Evolutionary conservation across 2,329 filamentous ascomycete genomes (phyloP), one percentile per base, ranked within the genome.

Genomic region (Xylariaceae sp.): DNA sequence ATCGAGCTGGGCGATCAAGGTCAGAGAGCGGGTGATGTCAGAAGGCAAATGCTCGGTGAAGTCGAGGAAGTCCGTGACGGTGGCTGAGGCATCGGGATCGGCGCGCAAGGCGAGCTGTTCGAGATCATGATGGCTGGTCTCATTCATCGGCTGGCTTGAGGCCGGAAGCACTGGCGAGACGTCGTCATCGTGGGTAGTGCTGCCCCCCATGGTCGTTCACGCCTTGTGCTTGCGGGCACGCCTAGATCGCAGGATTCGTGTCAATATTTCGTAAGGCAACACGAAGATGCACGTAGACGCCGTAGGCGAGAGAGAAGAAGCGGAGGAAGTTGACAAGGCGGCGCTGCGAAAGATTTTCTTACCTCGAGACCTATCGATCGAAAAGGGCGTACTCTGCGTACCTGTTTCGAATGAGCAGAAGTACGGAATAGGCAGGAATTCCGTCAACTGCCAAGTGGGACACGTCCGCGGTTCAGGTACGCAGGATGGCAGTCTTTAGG

Each of bases 21-120:
- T 86, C 50, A 88, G 75, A 23, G 86, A 88, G 59, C 86, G 83
- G 62, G 81, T 77, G 67, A 88, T 81, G 69, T 88, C 86, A 54
- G 85, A 83, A 9, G 86, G 85, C 1, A 88, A 80, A 72, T 88
- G 87, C 71, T 89, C 86, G 66, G 84, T 87, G 65, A 85, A 86
- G 70, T 88, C 85, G 71, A 88, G 81, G 69, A 87, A 88, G 72
- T 88, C 85, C 61, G 83, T 87, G 15, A 88, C 81, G n/a, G 85
- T 87, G 5, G 86, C 84, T 67, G 88, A 84, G 30, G 84, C 84
- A 75, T 88, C 86, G 4, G 85, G 85, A 64, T 88, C 85, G 56
- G 80, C 78, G 65, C 82, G 81, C 70, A 81, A 75, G 59, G 77
- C 76, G 62, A 83, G 75, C 1, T 78, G 72, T 58, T 74, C 74